Evolutionary conservation across 805 yeast species (phyloP), one percentile per base, ranked within the genome.

Genomic region (Hanseniaspora thailandica): DNA sequence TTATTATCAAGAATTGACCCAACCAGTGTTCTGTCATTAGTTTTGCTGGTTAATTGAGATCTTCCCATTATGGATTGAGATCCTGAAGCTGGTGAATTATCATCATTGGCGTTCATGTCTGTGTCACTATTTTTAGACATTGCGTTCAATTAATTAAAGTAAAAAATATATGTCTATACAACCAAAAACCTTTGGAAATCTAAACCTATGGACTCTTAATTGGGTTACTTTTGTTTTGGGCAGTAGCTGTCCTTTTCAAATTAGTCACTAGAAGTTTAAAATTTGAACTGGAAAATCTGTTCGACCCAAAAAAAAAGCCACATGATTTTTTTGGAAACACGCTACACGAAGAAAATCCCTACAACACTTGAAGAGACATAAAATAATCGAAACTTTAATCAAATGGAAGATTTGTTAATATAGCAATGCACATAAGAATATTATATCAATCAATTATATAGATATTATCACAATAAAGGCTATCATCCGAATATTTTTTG

Each of bases 21-120:
- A 57, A 45, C 53, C 31, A 45, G 33, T 10, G 48, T 39, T 20
- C 19, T 25, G 22, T 38, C 28, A 4, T 8, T 20, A 3, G 52
- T 28, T 40, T 30, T 28, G 12, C 39, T 38, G 10, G 52, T 15
- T 6, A 40, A 9, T 15, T 31, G 26, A 8, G 52, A 47, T 47
- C 26, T 30, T n/a, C 30, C 49, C 35, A 13, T 19, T 6, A 26
- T 3, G 5, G 39, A 36, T 23, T n/a, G 46, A 22, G 38, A 47
- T 19, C 17, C 30, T 19, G 20, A 19, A 12, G 17, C 23, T 23
- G 41, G 8, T 22, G 19, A 13, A 33, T 20, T 28, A 52, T 43
- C 30, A 22, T 20, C 15, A 43, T 52, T 47, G 7, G 44, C 45
- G 5, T 46, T 30, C 19, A 46, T 15, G 19, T 25, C 43, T 4